A percentile compares a stretch with the other conserved stretches of the same genome.
phyloP scores from a whole-genome alignment of 2,329 filamentous ascomycete genomes.

The Aspergillus ochraceoroseus region DNA sequence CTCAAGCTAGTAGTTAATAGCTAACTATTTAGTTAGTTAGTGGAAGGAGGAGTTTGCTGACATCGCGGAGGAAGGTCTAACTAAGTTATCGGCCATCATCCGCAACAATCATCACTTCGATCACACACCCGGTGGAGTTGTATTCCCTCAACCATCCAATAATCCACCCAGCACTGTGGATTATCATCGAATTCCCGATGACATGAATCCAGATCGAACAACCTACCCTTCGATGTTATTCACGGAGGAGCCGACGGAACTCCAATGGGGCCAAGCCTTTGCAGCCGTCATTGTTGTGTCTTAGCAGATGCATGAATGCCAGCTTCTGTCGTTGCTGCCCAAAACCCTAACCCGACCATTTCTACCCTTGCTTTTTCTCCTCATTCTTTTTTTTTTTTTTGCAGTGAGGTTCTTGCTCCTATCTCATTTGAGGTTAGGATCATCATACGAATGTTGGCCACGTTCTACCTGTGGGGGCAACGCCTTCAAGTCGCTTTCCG shows the following conservation, averaged over 20 bases:
- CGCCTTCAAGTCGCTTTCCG: constrained; percentile 13
- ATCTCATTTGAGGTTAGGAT: constrained; percentile 20
- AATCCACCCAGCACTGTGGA: constrained; percentile 5
- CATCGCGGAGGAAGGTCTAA: constrained; percentile 5
- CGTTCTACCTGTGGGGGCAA: constrained; percentile 15
- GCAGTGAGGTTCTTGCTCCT: constrained; percentile 12
- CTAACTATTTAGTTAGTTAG: no score
- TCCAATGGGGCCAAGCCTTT: constrained; percentile 16
- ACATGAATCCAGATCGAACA: constrained; percentile 7
- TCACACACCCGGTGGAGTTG: constrained; percentile 7
- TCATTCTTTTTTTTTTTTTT: constrained; percentile 12
- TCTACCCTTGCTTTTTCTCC: constrained; percentile 16
- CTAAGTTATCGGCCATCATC: background rate
- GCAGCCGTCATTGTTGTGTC: constrained; percentile 12
- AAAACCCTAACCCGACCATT: constrained; percentile 19
- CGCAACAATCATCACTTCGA: no score
- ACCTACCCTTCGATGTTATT: constrained; percentile 7
- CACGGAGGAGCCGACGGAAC: constrained; percentile 5
- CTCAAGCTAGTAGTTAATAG: no score
- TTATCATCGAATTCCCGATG: background rate
- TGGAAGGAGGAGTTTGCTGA: no score
- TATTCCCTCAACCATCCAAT: constrained; percentile 6
- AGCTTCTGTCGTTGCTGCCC: constrained; percentile 24
- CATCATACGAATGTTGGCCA: constrained; percentile 17
- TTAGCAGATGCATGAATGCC: constrained; percentile 21